Conservation (phyloP, 176 grass and related monocot species). For the Ensete glaucum region DNA sequence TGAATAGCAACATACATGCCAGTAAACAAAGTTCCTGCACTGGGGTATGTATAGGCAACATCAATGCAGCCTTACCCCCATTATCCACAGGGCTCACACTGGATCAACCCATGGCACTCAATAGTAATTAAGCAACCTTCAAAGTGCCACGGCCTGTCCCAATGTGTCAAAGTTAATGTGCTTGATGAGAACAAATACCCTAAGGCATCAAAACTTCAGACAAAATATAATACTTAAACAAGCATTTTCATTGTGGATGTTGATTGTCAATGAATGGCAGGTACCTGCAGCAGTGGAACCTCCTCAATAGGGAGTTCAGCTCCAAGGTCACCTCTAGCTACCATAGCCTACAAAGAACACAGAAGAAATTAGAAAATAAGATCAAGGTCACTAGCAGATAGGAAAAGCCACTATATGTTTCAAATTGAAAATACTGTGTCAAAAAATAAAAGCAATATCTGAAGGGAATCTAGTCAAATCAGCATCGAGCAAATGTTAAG, state of each 20-base stretch:
- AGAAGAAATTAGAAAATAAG: not conserved
- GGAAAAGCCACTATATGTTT: not conserved
- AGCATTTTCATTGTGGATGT: not conserved
- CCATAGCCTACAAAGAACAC: conserved; percentile 76
- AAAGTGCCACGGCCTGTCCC: no score
- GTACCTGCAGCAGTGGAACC: conserved; percentile 90
- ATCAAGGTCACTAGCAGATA: not conserved
- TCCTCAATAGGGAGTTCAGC: conserved; percentile 98
- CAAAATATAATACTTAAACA: not conserved
- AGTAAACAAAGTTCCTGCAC: no score
- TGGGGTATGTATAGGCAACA: no score
- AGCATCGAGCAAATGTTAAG: not conserved
- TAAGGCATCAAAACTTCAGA: not conserved
- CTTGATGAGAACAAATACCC: not conserved
- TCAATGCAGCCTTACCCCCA: no score
- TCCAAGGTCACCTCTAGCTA: conserved; percentile 96
- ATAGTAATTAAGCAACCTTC: no score
- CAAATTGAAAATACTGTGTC: not conserved
- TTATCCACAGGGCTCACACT: no score
- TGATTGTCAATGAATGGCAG: not conserved
- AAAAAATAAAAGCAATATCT: not conserved
- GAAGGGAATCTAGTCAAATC: not conserved
- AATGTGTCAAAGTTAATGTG: not conserved
- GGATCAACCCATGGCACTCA: no score
- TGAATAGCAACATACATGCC: no score